Evolutionary conservation across 176 grass and related monocot species (phyloP).

Genomic region (Oryza punctata): DNA sequence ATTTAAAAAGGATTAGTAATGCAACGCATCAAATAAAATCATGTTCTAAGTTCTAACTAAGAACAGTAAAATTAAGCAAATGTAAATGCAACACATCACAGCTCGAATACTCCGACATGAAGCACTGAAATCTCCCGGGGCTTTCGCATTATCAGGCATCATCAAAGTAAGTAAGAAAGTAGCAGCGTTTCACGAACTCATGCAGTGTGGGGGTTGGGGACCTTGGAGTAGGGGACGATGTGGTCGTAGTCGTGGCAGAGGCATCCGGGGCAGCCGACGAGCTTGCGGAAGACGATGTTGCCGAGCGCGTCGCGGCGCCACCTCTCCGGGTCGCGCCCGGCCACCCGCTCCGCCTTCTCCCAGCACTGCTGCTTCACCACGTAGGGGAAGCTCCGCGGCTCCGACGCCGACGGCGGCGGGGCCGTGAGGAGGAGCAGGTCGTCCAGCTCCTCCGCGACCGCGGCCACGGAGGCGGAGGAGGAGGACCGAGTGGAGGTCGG

Average conservation of each 20-base stretch:
- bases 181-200: not conserved
- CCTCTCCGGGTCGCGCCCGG: conserved; percentile 72
- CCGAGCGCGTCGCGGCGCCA: conserved; percentile 98
- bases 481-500: conserved; percentile 47
- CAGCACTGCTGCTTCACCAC: conserved; percentile 95
- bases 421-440: conserved; percentile 45
- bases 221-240: conserved; percentile 93
- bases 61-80: not conserved
- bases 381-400: conserved; percentile 83
- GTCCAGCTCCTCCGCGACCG: conserved; percentile 38
- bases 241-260: conserved; percentile 99
- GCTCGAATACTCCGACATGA: conserved; percentile 5
- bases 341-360: conserved; percentile 86
- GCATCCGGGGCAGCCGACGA: conserved; percentile 91
- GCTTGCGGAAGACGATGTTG: conserved; percentile 90
- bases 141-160: not conserved
- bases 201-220: conserved; percentile 1
- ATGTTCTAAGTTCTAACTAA: not conserved
- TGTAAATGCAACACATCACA: not conserved
- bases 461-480: conserved; percentile 43
- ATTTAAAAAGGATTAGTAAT: conserved; percentile 17
- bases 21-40: not conserved
- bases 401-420: conserved; percentile 36
- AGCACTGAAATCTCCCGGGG: not conserved
- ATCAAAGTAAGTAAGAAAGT: not conserved